Evolutionary conservation across 31 red algal species (phyloP).

Genomic region (Porphyra umbilicalis): DNA sequence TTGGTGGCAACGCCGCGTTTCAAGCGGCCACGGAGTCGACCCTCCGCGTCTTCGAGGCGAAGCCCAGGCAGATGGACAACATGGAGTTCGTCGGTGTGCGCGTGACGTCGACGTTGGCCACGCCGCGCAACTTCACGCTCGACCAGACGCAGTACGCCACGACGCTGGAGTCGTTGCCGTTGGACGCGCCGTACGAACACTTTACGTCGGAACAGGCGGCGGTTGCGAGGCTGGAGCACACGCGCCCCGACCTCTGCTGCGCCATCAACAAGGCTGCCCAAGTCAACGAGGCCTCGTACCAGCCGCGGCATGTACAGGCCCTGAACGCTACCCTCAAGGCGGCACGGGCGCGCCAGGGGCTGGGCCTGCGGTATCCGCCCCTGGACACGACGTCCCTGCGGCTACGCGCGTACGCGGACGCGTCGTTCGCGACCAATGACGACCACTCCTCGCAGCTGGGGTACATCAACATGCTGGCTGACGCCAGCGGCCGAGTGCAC

Average conservation of each 20-base stretch:
- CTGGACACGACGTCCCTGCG: no score
- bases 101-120: background rate
- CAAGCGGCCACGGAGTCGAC: background rate
- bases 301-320: background rate
- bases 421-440: no score
- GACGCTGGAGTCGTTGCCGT: background rate
- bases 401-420: no score
- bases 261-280: conserved; percentile 1
- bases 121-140: background rate
- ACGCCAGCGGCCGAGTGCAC: background rate
- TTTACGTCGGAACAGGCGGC: background rate
- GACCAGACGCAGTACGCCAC: background rate
- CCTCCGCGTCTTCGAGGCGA: no score
- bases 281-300: background rate
- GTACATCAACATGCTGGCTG: conserved; percentile 14
- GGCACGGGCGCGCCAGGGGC: background rate
- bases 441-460: conserved; percentile 9
- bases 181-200: background rate
- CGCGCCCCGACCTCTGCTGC: background rate
- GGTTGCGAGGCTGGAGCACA: background rate
- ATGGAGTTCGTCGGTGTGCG: background rate
- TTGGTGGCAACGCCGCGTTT: no score
- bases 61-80: background rate
- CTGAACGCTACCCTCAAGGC: background rate
- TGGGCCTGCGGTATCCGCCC: no score